Evolutionary conservation across 805 yeast genomes (phyloP).

Genomic region (Nakazawaea molendinolei): DNA sequence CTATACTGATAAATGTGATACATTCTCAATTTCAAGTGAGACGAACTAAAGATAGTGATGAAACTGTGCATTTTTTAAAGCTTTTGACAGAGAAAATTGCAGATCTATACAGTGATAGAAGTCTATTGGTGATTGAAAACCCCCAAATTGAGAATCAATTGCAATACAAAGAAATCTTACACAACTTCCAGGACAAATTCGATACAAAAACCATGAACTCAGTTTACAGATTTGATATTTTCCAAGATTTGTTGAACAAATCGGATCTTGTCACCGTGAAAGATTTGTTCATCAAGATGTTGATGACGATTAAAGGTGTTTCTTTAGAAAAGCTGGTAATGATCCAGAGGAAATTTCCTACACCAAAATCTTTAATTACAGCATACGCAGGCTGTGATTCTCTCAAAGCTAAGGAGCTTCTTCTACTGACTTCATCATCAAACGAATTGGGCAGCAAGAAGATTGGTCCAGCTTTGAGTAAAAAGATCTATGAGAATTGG

Average conservation of each 20-base stretch:
- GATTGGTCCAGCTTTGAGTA: slow-evolving; percentile 45
- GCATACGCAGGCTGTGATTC: slow-evolving; percentile 29
- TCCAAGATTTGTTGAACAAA: slow-evolving; percentile 66
- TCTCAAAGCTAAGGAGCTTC: slow-evolving; percentile 24
- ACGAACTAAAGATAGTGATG: slow-evolving; percentile 65
- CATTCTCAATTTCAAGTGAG: slow-evolving; percentile 61
- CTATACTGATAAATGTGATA: slow-evolving; percentile 64
- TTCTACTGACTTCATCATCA: slow-evolving; percentile 27
- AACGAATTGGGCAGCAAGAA: slow-evolving; percentile 44
- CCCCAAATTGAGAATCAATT: slow-evolving; percentile 46
- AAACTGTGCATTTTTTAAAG: slow-evolving; percentile 57
- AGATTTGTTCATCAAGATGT: slow-evolving; percentile 69
- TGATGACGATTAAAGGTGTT: slow-evolving; percentile 76
- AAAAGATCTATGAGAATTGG: slow-evolving; percentile 52
- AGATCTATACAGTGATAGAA: slow-evolving; percentile 29
- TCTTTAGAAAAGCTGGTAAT: slow-evolving; percentile 79
- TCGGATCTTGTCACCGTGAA: slow-evolving; percentile 61
- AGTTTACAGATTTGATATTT: slow-evolving; percentile 45
- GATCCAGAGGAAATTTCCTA: slow-evolving; percentile 64
- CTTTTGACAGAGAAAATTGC: slow-evolving; percentile 40
- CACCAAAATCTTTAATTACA: slow-evolving; percentile 56
- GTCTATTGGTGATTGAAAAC: slow-evolving; percentile 38
- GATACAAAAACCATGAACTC: slow-evolving; percentile 22
- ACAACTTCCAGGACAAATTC: slow-evolving; percentile 38
- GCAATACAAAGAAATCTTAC: slow-evolving; percentile 38